Base-by-base conservation (phyloP, 441 rosid species). In the Croton laevigatus region DNA sequence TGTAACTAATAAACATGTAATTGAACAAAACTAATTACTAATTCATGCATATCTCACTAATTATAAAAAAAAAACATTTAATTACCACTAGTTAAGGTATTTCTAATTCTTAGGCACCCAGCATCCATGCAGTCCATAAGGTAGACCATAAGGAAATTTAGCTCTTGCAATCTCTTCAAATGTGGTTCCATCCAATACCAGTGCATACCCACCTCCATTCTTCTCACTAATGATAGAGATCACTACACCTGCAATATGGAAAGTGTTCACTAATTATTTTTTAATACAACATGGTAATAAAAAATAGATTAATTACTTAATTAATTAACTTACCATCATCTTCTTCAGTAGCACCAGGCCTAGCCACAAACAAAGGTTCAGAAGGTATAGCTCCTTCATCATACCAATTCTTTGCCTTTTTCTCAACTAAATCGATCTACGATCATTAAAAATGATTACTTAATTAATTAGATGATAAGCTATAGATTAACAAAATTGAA, bases 91-190 rank as follows among this genome's bases (percentile, higher is more conserved):
- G 2, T 27, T 12, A 12, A 45, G 9, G 5, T 0, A 3, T 46
- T 42, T 16, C 65, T 65, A 78, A 5, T 66, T 55, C 62, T 81
- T 90, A 1, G 98, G 97, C 34, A 94, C 88, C 99, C 98, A 94
- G 72, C 97, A 90, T 65, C 99, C 99, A 83, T 94, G 99, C n/a
- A 94, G 76, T 5, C 99, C 99, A 65, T 92, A 95, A 8, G 99
- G 99, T 64, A 95, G 90, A 59, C 96, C 96, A 59, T 92, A 88
- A 61, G 98, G 97, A 76, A 94, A 90, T 77, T 81, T 88, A 58
- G 97, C 99, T 78, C 94, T 85, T 38, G 96, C 97, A 71, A 90
- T 87, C 81, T 92, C 99, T 81, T 90, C 84, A 57, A 94, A 94
- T 34, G 93, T 84, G 44, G 84, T 79, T 73, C 96, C 99, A 58